Evolutionary conservation across 257 asterid species (phyloP).

Genomic region (Scutellaria galericulata): DNA sequence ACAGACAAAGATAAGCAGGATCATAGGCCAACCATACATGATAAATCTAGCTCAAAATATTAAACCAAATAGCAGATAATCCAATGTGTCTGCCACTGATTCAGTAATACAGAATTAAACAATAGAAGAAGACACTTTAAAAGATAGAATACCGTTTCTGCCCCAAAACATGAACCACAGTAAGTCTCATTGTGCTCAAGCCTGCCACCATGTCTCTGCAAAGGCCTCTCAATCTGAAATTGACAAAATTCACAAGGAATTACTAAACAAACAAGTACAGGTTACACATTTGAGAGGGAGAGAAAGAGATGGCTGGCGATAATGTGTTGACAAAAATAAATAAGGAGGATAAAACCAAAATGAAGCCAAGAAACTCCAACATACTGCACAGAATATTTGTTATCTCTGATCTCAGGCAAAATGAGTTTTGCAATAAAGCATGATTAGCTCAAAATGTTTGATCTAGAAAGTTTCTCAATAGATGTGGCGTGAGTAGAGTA

Average conservation of each 20-base stretch:
- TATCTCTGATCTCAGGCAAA: conserved; percentile 6
- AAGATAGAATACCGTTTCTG: conserved; percentile 72
- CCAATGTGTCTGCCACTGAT: neutral
- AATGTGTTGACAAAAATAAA: conserved; percentile 6
- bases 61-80: conserved; percentile 22
- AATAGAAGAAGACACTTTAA: conserved; percentile 30
- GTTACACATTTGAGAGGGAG: neutral
- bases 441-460: neutral
- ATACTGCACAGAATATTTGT: neutral
- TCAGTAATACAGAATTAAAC: conserved; percentile 9
- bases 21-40: conserved; percentile 1
- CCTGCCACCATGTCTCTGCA: conserved; percentile 97
- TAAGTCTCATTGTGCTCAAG: conserved; percentile 93
- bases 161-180: conserved; percentile 98
- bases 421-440: neutral
- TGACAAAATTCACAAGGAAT: conserved; percentile 28
- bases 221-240: conserved; percentile 91
- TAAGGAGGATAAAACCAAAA: conserved; percentile 11
- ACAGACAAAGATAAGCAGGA: neutral
- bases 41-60: conserved; percentile 1
- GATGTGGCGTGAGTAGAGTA: neutral
- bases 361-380: neutral
- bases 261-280: conserved; percentile 2
- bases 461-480: conserved; percentile 15
- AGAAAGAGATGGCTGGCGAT: conserved; percentile 19